Evolutionary conservation across 2,329 filamentous ascomycete species (phyloP).

Genomic region (Sclerotinia nivalis): DNA sequence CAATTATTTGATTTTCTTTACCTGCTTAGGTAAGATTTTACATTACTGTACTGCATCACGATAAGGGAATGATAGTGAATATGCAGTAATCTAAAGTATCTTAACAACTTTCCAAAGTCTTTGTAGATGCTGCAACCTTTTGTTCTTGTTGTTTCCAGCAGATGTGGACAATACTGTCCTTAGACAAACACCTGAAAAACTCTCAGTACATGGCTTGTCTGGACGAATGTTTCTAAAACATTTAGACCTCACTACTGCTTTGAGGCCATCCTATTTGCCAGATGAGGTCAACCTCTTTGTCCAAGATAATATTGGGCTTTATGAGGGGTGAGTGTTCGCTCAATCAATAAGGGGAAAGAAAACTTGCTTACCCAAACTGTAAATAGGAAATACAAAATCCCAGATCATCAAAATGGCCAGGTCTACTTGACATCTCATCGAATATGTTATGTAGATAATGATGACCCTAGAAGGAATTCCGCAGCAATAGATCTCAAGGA

Average conservation of each 20-base stretch:
- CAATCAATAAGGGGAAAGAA: not conserved
- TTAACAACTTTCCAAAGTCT: not conserved
- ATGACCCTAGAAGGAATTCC: slow-evolving; percentile 81
- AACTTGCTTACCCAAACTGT: not conserved
- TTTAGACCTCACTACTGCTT: slow-evolving; percentile 92
- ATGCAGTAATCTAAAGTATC: not conserved
- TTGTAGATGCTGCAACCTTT: not conserved
- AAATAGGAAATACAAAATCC: slow-evolving; percentile 86
- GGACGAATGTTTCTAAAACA: slow-evolving; percentile 96
- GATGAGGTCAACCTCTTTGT: slow-evolving; percentile 96
- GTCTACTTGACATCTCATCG: slow-evolving; percentile 96
- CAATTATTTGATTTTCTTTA: not conserved
- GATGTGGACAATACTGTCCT: slow-evolving; percentile 11
- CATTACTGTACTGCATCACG: not conserved
- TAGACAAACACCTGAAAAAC: slow-evolving; percentile 13
- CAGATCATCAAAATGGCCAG: slow-evolving; percentile 91
- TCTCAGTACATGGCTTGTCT: slow-evolving; percentile 47
- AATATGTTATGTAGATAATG: slow-evolving; percentile 89
- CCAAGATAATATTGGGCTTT: slow-evolving; percentile 94
- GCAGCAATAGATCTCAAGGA: slow-evolving; percentile 86
- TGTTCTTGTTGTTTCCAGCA: not conserved
- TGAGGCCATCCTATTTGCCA: slow-evolving; percentile 86
- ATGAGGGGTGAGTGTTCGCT: slow-evolving; percentile 75
- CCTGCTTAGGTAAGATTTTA: too few relatives aligned
- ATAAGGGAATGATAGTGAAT: slow-evolving; percentile 6